A percentile compares a stretch with the other conserved stretches of the same genome.
Conservation (phyloP, 345 rosid species). For the Boechera retrofracta region DNA sequence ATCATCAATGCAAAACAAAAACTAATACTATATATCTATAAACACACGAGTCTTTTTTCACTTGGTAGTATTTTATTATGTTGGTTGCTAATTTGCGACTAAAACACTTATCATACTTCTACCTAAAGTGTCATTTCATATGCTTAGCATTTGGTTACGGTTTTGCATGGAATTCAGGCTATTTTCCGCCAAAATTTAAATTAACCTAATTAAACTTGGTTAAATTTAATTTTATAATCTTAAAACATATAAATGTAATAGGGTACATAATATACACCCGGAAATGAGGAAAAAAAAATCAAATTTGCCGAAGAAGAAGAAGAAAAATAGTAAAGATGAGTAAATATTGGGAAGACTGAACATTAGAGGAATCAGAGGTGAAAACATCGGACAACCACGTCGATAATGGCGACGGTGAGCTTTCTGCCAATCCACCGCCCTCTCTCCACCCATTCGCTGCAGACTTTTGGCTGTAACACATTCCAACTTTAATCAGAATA, state of each 20-base stretch:
- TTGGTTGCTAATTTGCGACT: background rate
- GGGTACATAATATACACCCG: slow-evolving; percentile 1
- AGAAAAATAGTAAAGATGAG: slow-evolving; percentile 19
- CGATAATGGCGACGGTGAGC: slow-evolving; percentile 46
- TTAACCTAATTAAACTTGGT: background rate
- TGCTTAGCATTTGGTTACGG: background rate
- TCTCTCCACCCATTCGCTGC: slow-evolving; percentile 54
- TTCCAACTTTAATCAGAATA: slow-evolving; percentile 29
- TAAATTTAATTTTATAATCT: slow-evolving; percentile 8
- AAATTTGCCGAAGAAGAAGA: slow-evolving; percentile 3
- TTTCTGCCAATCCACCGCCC: slow-evolving; percentile 35
- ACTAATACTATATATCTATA: background rate
- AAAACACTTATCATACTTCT: background rate
- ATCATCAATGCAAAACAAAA: slow-evolving; percentile 19
- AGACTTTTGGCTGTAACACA: slow-evolving; percentile 60
- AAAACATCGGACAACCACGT: slow-evolving; percentile 54
- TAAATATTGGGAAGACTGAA: slow-evolving; percentile 12
- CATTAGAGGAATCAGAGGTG: slow-evolving; percentile 48
- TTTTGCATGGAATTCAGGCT: slow-evolving; percentile 2
- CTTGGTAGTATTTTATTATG: background rate
- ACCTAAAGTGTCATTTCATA: background rate
- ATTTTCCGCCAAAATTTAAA: background rate
- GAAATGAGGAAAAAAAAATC: background rate
- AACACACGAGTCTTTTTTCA: background rate
- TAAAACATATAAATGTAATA: slow-evolving; percentile 14